Percentiles rank a stretch among this genome's conserved stretches.
Evolutionary conservation across 2,329 filamentous ascomycete species (phyloP).

Genomic region (Diaporthe citri): DNA sequence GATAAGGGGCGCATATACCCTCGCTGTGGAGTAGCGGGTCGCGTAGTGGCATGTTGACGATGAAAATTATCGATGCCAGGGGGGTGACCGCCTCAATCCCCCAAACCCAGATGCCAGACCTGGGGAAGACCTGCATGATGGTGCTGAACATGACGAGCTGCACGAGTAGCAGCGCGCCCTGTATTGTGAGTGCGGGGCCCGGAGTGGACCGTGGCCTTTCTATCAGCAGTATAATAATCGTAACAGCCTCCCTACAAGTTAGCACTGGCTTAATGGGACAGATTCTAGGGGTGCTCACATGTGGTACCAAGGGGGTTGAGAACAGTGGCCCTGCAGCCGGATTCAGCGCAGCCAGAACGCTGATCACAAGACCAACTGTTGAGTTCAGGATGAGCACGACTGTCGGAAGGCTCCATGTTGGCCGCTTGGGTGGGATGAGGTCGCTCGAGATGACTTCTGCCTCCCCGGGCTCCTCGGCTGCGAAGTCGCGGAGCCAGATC

Average conservation of each 20-base stretch:
- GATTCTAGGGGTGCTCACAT: slow-evolving; percentile 31
- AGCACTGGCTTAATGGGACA: neutral
- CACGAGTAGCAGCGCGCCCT: slow-evolving; percentile 49
- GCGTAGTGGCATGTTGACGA: slow-evolving; percentile 78
- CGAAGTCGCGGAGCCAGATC: slow-evolving; percentile 51
- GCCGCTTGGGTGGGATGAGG: slow-evolving; percentile 6
- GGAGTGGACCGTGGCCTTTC: slow-evolving; percentile 55
- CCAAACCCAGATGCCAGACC: slow-evolving; percentile 44
- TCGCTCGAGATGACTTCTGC: slow-evolving; percentile 28
- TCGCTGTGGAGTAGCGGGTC: slow-evolving; percentile 65
- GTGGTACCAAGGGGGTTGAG: slow-evolving; percentile 36
- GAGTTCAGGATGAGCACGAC: slow-evolving; percentile 33
- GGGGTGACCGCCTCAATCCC: slow-evolving; percentile 54
- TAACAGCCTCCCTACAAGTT: slow-evolving; percentile 26
- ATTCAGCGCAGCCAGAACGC: slow-evolving; percentile 25
- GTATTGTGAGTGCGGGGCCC: slow-evolving; percentile 83
- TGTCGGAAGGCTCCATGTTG: slow-evolving; percentile 16
- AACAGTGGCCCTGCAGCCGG: slow-evolving; percentile 36
- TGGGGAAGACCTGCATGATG: slow-evolving; percentile 49
- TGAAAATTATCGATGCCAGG: slow-evolving; percentile 61
- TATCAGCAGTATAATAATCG: slow-evolving; percentile 29
- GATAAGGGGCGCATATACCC: slow-evolving; percentile 71
- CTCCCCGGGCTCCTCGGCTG: slow-evolving; percentile 44
- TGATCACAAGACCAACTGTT: slow-evolving; percentile 27
- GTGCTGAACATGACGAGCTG: slow-evolving; percentile 48